Conservation (phyloP, 2,329 filamentous ascomycete genomes). For the Talaromyces sp. region DNA sequence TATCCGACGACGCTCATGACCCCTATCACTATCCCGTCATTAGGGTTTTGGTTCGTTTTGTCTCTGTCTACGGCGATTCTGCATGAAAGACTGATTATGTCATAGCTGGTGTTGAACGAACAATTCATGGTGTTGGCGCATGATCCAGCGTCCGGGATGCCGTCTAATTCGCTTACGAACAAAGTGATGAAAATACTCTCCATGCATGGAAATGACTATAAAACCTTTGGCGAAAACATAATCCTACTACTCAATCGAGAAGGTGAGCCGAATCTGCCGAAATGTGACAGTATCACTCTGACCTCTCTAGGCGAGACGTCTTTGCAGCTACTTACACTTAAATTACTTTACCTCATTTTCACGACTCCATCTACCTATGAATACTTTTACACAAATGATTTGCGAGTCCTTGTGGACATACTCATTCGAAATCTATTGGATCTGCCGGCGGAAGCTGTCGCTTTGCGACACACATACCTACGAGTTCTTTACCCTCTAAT, state of each 20-base stretch:
- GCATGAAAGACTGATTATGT: constrained; percentile 20
- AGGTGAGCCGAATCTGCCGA: constrained; percentile 41
- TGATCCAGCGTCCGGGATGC: constrained; percentile 44
- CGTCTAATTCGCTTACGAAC: constrained; percentile 67
- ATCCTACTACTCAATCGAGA: constrained; percentile 93
- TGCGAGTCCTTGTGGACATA: constrained; percentile 90
- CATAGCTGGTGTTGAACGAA: constrained; percentile 87
- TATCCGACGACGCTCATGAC: constrained; percentile 82
- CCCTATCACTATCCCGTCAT: constrained; percentile 97
- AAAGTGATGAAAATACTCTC: constrained; percentile 89
- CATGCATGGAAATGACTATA: constrained; percentile 73
- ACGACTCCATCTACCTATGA: constrained; percentile 88
- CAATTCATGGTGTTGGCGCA: constrained; percentile 86
- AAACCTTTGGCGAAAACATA: constrained; percentile 96
- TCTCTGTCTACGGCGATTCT: neutral
- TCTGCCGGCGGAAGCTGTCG: constrained; percentile 71
- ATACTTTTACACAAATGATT: constrained; percentile 98
- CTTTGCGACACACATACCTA: constrained; percentile 87
- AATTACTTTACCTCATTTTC: constrained; percentile 91
- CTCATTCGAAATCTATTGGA: constrained; percentile 97
- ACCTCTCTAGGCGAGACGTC: constrained; percentile 68
- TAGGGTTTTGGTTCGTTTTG: constrained; percentile 70
- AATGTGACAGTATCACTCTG: neutral
- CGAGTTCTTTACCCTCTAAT: constrained; percentile 87
- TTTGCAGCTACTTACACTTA: constrained; percentile 91